Base-by-base conservation (phyloP, 805 yeast species). In the Saturnispora gosingensis region DNA sequence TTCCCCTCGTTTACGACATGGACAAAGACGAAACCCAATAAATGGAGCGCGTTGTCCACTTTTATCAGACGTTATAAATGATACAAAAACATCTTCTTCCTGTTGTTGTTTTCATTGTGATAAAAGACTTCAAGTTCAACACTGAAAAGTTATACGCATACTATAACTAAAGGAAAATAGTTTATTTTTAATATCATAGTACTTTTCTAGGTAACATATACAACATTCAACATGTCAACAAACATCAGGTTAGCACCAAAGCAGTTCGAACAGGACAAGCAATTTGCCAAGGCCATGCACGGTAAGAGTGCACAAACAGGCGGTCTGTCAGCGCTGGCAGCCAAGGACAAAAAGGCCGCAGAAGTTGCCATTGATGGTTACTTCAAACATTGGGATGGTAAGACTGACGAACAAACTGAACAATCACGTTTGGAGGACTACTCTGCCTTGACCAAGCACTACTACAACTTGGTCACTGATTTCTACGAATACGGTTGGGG, bases 401-500 rank as follows among this genome's bases (percentile, higher is more conserved):
- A 86, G 67, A 83, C 87, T 22, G 81, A 81, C 59, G 67, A 77
- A 53, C 81, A 77, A 55, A 85, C 93, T 65, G 85, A 89, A 72
- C 72, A 78, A 48, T 66, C 69, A 18, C 78, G 99, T 71, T 73
- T 89, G 55, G 79, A 77, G 40, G 97, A 90, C 70, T 91, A 91
- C 73, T 86, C 95, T 53, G 83, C 84, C 58, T 78, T 89, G 61
- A 93, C 99, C 51, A 90, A 87, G 68, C 95, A 93, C 67, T 91
- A 91, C 77, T 91, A 91, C 76, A 93, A 93, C 73, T 81, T 91
- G 66, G 97, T 88, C 48, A 93, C 99, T 28, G 99, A 91, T 71
- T 93, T 93, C 64, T 93, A 93, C 76, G 99, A 93, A 73, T 91
- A 93, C 70, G 99, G 99, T 48, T 93, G 99, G 99, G 99, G 99